Evolutionary conservation across 2,329 filamentous ascomycete species (phyloP), one percentile per base, ranked within the genome.

Genomic region (Rhexocercosporidium sp.): DNA sequence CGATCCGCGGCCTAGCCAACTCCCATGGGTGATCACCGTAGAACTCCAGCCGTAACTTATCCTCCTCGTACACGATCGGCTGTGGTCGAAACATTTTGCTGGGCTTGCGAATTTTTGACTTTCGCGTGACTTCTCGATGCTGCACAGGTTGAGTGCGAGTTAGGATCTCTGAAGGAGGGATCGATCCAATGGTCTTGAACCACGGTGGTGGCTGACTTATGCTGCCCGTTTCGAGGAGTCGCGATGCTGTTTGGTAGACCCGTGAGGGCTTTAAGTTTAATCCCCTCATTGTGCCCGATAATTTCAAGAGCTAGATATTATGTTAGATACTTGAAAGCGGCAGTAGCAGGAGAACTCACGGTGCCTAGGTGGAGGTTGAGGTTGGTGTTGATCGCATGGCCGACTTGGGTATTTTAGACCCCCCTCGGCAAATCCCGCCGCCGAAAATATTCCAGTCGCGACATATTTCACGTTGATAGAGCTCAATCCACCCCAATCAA

Each of bases 11-110:
- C 70, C 95, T 86, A 20, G 96, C 96, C 76, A 99, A 82, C 81
- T 99, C 96, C 96, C 96, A 99, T 5, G 96, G 96, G 78, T 99
- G 96, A 79, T 99, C 95, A 76, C 86, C 88, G 83, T 92, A 99
- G 82, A 98, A 99, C 31, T 90, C 88, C 72, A 81, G 84, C 70
- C 96, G 90, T 75, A 99, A 84, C 68, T 82, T 80, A 80, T 99
- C 96, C 79, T 99, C 96, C 68, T 91, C 88, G 78, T 96, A 97
- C 63, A 82, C 82, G 70, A 99, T 90, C 66, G 83, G 81, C 71
- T 94, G 87, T 1, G 96, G 96, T 74, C 90, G 88, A 83, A 94
- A 98, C 74, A 97, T 82, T 73, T 89, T 88, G 79, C 88, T 93
- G 34, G 91, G 85, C 78, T 90, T 92, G 77, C 84, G 83, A 41